phyloP scores from a whole-genome alignment of 208 protist species.

The Trypanosomatidae sp. region DNA sequence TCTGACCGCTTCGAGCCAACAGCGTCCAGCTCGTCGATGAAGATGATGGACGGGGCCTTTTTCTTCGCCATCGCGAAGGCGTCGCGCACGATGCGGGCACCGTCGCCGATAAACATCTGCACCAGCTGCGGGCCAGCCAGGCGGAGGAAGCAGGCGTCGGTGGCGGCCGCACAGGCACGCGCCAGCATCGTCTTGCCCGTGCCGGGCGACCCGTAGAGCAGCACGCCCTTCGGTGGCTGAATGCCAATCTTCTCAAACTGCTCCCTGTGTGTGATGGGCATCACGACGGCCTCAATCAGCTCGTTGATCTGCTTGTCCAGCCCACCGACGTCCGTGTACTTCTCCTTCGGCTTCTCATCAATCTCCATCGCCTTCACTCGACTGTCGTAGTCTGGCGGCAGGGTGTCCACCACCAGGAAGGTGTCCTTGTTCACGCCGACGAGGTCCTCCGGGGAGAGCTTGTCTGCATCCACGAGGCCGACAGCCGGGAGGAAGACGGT shows the following conservation, averaged over 20 bases:
- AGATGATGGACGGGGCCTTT: slow-evolving; percentile 99
- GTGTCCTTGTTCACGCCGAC: slow-evolving; percentile 99
- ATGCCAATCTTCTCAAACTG: slow-evolving; percentile 99
- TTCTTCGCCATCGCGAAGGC: slow-evolving; percentile 99
- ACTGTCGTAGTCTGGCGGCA: slow-evolving; percentile 99
- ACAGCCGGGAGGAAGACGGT: slow-evolving; percentile 99
- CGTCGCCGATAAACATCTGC: slow-evolving; percentile 98
- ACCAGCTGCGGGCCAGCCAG: slow-evolving; percentile 99
- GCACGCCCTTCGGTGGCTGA: slow-evolving; percentile 98
- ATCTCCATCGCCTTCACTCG: slow-evolving; percentile 99
- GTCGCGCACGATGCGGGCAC: slow-evolving; percentile 99
- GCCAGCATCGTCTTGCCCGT: slow-evolving; percentile 99
- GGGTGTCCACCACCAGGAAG: slow-evolving; percentile 99
- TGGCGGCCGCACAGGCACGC: slow-evolving; percentile 98
- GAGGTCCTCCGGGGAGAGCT: slow-evolving; percentile 98
- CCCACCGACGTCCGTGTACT: slow-evolving; percentile 99
- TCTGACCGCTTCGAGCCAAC: slow-evolving; percentile 98
- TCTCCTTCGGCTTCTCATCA: slow-evolving; percentile 99
- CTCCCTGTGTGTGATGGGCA: slow-evolving; percentile 99
- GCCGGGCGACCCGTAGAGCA: slow-evolving; percentile 98
- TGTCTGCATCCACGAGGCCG: slow-evolving; percentile 98
- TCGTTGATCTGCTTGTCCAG: slow-evolving; percentile 99
- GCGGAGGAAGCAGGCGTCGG: slow-evolving; percentile 99
- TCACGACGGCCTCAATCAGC: slow-evolving; percentile 98
- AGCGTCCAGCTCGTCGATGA: slow-evolving; percentile 99